Evolutionary conservation across 371 early-diverging fungal species (phyloP), one percentile per base, ranked within the genome.

Genomic region (Haplosporangium sp.): DNA sequence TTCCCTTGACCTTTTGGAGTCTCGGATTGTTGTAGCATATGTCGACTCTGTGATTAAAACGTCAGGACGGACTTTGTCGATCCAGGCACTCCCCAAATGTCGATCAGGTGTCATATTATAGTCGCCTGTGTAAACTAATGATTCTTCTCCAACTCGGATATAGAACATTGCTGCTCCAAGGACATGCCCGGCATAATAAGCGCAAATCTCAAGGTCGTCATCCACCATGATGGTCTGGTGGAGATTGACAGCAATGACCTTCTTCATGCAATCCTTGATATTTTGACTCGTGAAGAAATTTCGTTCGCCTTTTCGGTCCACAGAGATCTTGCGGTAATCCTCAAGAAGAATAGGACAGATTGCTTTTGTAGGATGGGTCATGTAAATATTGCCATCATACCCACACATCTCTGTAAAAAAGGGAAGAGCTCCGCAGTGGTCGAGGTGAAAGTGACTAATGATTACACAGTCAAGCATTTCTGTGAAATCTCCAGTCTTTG

Each of bases 151-250:
- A 0, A 91, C 92, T 4, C 90, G 86, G 10, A 96, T 90, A 75
- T 97, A 93, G 72, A 97, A 95, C 98, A 99, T 99, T 39, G 96
- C 98, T 0, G 99, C 99, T 3, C 99, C 99, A n/a, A 99, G 87
- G 10, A 99, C 99, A 78, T 99, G 99, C 0, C 99, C 99, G 4
- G 99, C 99, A 85, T 98, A 98, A 77, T 96, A 98, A 1, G 97
- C 93, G 47, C 92, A 93, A 48, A 99, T 92, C 76, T 94, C 94
- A 10, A 96, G 84, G 50, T 94, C 93, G 39, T 92, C 92, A 72
- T 93, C 94, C 4, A 96, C 92, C 70, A 89, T 86, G 65, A 96
- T 86, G 0, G 94, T 95, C 75, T 98, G 95, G 82, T 97, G 95
- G 38, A 98, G 85, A 59, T 94, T 91, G 59, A 99, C 89, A 9